Evolutionary conservation across 352 stramenopile genomes (phyloP).

Genomic region (Globisporangium barbulae): DNA sequence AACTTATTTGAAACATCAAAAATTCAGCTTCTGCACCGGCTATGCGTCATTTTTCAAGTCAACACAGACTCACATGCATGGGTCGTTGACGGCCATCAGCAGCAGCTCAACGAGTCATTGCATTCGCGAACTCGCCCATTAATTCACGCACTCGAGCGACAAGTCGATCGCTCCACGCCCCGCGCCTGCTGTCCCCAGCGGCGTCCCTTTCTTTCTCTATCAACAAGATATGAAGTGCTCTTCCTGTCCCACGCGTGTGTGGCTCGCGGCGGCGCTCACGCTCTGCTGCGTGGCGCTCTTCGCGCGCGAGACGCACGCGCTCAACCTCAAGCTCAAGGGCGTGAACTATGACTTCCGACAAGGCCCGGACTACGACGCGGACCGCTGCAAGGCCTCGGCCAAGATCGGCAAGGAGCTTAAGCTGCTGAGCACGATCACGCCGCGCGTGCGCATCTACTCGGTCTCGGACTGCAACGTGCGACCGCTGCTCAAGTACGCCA

Average conservation of each 20-base stretch:
- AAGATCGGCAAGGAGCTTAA: conserved; percentile 43
- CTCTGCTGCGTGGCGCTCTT: not conserved
- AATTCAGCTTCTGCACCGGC: no score
- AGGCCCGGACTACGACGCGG: conserved; percentile 44
- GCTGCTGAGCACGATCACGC: conserved; percentile 36
- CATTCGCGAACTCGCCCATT: not conserved
- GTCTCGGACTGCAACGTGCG: conserved; percentile 63
- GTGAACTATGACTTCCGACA: conserved; percentile 73
- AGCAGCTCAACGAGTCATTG: no score
- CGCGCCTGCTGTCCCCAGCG: not conserved
- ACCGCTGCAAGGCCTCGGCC: conserved; percentile 46
- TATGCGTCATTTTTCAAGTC: no score
- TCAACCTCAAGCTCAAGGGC: conserved; percentile 27
- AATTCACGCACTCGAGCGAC: no score
- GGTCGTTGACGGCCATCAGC: no score
- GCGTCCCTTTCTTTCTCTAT: not conserved
- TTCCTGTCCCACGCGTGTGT: not conserved
- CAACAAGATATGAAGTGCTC: not conserved
- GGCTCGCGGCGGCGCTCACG: not conserved
- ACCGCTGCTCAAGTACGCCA: conserved; percentile 28
- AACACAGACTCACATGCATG: no score
- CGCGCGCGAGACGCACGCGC: not conserved
- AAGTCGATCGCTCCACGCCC: not conserved
- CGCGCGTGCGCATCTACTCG: conserved; percentile 50
- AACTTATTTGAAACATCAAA: no score